phyloP scores from a whole-genome alignment of 306 rosid genomes.

The Rosa rugosa region DNA sequence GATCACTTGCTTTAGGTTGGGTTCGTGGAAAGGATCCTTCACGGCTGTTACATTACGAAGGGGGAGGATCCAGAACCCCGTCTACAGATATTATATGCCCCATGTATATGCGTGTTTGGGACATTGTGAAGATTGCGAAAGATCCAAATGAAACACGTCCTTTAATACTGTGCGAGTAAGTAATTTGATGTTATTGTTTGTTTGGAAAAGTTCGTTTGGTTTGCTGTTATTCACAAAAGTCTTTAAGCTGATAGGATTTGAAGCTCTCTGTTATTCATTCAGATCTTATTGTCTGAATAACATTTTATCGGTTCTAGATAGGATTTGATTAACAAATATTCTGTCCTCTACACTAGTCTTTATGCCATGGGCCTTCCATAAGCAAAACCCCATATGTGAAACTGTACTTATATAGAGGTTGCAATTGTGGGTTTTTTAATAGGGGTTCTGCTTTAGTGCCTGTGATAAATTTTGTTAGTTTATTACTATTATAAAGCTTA shows the following conservation, averaged over 20 bases:
- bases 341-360: background rate
- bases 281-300: background rate
- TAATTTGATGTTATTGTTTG: background rate
- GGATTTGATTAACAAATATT: background rate
- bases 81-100: constrained; percentile 94
- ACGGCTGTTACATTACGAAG: constrained; percentile 84
- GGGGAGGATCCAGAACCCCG: constrained; percentile 91
- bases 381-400: background rate
- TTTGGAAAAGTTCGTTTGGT: constrained; percentile 9
- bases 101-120: constrained; percentile 98
- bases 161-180: constrained; percentile 93
- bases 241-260: background rate
- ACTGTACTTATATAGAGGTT: background rate
- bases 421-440: too few species aligned
- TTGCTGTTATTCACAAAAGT: background rate
- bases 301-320: background rate
- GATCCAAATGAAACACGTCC: constrained; percentile 91
- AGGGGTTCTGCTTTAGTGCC: background rate
- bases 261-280: background rate
- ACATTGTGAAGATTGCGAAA: constrained; percentile 83
- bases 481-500: background rate
- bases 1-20: constrained; percentile 60
- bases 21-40: constrained; percentile 85
- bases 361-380: background rate
- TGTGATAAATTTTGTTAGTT: background rate